phyloP scores from a whole-genome alignment of 78 protist species.

The Blattamonas nauphoetae region DNA sequence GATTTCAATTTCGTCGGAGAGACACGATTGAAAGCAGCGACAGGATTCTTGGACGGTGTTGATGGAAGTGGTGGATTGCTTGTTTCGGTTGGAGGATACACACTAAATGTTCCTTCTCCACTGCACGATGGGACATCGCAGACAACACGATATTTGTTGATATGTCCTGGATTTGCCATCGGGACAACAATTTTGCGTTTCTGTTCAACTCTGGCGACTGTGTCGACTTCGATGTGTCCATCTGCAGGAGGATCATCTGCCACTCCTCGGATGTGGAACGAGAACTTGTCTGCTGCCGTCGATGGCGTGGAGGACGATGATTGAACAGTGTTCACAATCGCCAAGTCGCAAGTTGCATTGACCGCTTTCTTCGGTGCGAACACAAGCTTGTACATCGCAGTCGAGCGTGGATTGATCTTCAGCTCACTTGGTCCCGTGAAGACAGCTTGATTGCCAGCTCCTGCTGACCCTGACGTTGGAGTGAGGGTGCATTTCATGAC shows the following conservation, averaged over 20 bases:
- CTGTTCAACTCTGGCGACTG: background rate
- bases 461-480: background rate
- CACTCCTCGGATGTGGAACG: background rate
- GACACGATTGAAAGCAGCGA: background rate
- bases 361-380: conserved; percentile 25
- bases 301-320: background rate
- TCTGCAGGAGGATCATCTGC: background rate
- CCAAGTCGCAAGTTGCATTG: conserved; percentile 16
- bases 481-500: background rate
- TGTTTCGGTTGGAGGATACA: background rate
- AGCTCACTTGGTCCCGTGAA: conserved; percentile 40
- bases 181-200: background rate
- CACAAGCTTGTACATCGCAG: background rate
- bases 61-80: background rate
- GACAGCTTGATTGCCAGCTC: background rate
- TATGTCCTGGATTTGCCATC: background rate
- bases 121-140: background rate
- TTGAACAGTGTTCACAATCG: conserved; percentile 15
- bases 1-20: background rate
- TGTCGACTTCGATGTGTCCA: background rate
- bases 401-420: background rate
- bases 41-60: too few species aligned
- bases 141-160: background rate
- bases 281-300: background rate
- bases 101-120: background rate